Percentiles rank a stretch among this genome's conserved stretches.
These are phyloP conservation scores for Cyberlindnera lachancei DNA, from an alignment of 805 yeast genomes.

Conservation along the genomic window DNA sequence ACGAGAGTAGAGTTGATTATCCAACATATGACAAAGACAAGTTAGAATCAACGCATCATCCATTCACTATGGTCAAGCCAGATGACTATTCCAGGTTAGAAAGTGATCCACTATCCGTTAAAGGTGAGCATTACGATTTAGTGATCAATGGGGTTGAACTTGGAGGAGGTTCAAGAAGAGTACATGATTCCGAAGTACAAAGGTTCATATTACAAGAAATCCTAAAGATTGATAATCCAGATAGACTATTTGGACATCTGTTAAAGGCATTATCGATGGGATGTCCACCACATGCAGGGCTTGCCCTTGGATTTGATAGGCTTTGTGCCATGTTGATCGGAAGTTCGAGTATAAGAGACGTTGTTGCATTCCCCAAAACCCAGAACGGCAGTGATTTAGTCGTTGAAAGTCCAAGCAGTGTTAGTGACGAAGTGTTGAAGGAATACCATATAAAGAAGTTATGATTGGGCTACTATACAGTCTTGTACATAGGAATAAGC, in stretches of 20 bases:
- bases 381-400: constrained; percentile 83
- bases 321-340: constrained; percentile 87
- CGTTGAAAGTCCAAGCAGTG: constrained; percentile 76
- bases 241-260: constrained; percentile 75
- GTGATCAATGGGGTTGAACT: constrained; percentile 92
- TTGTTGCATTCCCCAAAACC: constrained; percentile 93
- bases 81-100: constrained; percentile 56
- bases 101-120: constrained; percentile 50
- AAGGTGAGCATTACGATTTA: constrained; percentile 90
- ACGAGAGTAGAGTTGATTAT: constrained; percentile 28
- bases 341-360: constrained; percentile 74
- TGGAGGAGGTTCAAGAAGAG: constrained; percentile 96
- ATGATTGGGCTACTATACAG: neutral
- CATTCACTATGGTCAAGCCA: constrained; percentile 85
- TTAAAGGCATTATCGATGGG: constrained; percentile 78
- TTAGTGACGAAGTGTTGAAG: constrained; percentile 40
- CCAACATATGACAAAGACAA: constrained; percentile 50
- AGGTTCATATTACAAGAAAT: constrained; percentile 59
- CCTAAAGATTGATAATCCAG: constrained; percentile 50
- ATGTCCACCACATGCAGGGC: constrained; percentile 98
- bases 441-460: constrained; percentile 42
- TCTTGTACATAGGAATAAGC: too few relatives aligned
- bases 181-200: constrained; percentile 81
- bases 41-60: constrained; percentile 84
- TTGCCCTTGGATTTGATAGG: constrained; percentile 93